Evolutionary conservation across 1,139 yeast genomes (phyloP), one percentile per base, ranked within the genome.

Genomic region (Candida frijolesensis): DNA sequence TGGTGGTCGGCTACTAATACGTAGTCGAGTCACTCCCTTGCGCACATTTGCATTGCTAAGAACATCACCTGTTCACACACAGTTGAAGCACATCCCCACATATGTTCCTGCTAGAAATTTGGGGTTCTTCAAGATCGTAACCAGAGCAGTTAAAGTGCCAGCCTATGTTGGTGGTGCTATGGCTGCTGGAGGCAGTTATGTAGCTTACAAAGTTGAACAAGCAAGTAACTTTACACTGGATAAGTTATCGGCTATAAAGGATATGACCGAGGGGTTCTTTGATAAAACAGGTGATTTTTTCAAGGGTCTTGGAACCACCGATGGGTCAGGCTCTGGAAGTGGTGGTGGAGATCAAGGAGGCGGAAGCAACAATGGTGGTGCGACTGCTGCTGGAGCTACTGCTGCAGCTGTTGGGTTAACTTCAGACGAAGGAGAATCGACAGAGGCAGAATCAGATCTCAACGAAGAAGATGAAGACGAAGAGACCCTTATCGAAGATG

Each of bases 111-210:
- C 55, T 14, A 56, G 80, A 51, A 67, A 73, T 48, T 57, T 75
- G 29, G 76, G 76, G 10, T 78, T 87, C 38, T 78, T 82, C 35
- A 86, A 83, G 60, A 71, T 79, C 4, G 44, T 71, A 30, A 68
- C 70, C 8, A 59, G 70, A 44, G 72, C 73, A 1, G 78, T 83
- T 3, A 80, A 82, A 53, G 67, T 87, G 1, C 96, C 96, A 0
- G 92, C 90, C 0, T 89, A 89, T 57, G 71, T 89, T 1, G 97
- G 97, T 1, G 96, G 97, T 8, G 90, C 96, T 0, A 69, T 91
- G 43, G 97, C 96, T 1, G 98, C 97, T 8, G 96, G 96, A 3
- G 96, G 97, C 0, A 87, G 96, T 3, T 94, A 91, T 63, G 85
- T 91, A 44, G 90, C 92, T 29, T 91, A 91, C 66, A 92, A 94